A percentile compares a stretch with the other conserved stretches of the same genome.
Conservation (phyloP, 2,329 filamentous ascomycete species). For the Aspergillus ochraceoroseus region DNA sequence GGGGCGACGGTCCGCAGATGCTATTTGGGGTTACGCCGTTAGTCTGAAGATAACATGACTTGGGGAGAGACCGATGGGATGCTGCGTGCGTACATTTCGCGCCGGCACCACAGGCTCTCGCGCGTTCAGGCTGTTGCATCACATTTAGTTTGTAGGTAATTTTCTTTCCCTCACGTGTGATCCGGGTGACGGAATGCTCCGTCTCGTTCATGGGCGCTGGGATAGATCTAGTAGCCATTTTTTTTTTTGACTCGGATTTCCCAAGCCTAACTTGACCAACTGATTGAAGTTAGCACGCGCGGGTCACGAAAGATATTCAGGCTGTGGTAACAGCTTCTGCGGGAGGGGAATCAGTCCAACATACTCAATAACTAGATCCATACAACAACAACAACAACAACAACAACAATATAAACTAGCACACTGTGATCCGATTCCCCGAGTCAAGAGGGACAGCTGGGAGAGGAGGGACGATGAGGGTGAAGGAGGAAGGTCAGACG, state of each 20-base stretch:
- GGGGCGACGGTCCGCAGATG: conserved; percentile 80
- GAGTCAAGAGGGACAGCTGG: conserved; percentile 1
- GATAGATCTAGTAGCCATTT: conserved; percentile 42
- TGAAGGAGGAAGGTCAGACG: conserved; percentile 2
- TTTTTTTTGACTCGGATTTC: too few species aligned
- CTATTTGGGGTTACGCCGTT: conserved; percentile 41
- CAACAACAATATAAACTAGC: too few species aligned
- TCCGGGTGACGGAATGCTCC: conserved; percentile 49
- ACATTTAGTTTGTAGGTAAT: conserved; percentile 80
- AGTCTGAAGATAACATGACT: too few species aligned
- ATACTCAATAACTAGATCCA: neutral
- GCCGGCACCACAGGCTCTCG: conserved; percentile 89
- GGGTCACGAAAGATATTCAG: too few species aligned
- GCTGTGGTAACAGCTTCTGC: too few species aligned
- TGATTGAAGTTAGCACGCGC: too few species aligned
- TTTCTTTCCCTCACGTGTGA: conserved; percentile 68
- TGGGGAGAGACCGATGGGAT: conserved; percentile 8
- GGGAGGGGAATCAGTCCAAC: neutral
- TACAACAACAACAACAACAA: too few species aligned
- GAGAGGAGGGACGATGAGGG: neutral
- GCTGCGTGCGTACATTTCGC: conserved; percentile 81
- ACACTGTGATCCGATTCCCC: too few species aligned
- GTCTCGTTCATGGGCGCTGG: conserved; percentile 51
- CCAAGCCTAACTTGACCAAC: too few species aligned
- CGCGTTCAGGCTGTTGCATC: conserved; percentile 89